phyloP scores from a whole-genome alignment of 805 yeast genomes.

The Metschnikowia kofuensis region DNA sequence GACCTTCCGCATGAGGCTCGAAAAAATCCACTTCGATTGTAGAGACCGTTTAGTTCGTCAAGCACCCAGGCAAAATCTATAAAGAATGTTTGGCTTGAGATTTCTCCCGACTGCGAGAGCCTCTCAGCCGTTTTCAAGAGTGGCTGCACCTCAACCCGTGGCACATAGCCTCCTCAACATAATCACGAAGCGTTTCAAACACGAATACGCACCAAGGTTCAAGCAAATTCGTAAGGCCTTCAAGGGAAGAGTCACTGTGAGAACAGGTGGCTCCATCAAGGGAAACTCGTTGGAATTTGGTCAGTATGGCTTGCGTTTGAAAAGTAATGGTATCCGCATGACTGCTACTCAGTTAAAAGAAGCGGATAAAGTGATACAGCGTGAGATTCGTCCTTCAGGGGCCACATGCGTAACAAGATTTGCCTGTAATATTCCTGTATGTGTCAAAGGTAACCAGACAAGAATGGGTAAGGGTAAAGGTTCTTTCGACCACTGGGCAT shows the following conservation, averaged over 20 bases:
- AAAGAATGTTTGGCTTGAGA: conserved; percentile 10
- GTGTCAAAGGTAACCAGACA: conserved; percentile 95
- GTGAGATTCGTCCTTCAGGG: conserved; percentile 75
- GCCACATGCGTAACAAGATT: conserved; percentile 79
- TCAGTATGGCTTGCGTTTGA: conserved; percentile 78
- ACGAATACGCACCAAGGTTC: conserved; percentile 77
- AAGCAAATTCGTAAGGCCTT: conserved; percentile 70
- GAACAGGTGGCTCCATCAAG: conserved; percentile 90
- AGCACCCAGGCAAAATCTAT: background rate
- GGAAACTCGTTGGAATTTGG: conserved; percentile 86
- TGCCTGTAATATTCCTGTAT: conserved; percentile 82
- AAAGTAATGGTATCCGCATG: conserved; percentile 82
- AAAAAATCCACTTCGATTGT: background rate
- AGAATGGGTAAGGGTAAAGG: conserved; percentile 99
- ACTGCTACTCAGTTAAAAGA: conserved; percentile 86
- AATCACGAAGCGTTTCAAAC: conserved; percentile 44
- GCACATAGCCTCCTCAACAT: conserved; percentile 2
- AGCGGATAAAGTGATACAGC: conserved; percentile 82
- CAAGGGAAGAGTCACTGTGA: conserved; percentile 91
- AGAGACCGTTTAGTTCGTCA: too few species aligned
- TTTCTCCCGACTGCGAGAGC: conserved; percentile 1
- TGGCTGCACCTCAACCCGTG: background rate
- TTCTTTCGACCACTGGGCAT: conserved; percentile 95
- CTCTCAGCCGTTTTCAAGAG: background rate
- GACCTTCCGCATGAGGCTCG: background rate